Conservation (phyloP, 768 basidiomycete genomes). For the Clavaria fumosa region DNA sequence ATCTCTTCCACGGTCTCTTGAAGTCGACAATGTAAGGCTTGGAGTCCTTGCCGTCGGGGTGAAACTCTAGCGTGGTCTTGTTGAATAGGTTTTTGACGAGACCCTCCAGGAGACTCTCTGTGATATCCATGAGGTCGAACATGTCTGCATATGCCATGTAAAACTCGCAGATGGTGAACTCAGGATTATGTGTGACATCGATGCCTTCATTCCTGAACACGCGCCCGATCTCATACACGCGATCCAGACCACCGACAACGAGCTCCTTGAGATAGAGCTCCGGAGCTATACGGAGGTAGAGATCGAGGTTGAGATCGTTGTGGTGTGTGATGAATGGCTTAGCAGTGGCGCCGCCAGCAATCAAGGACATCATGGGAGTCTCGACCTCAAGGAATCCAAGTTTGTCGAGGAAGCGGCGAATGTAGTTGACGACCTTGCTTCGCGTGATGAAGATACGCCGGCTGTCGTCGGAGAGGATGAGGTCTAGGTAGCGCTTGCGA, state of each 20-base stretch:
- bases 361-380: constrained; percentile 94
- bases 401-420: constrained; percentile 78
- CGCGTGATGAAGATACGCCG: constrained; percentile 86
- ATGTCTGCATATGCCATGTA: constrained; percentile 99
- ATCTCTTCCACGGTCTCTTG: constrained; percentile 90
- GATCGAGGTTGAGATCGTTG: constrained; percentile 92
- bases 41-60: constrained; percentile 79
- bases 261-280: constrained; percentile 98
- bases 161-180: constrained; percentile 99
- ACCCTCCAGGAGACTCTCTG: constrained; percentile 79
- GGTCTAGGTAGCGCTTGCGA: constrained; percentile 96
- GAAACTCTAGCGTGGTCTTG: constrained; percentile 64
- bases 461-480: constrained; percentile 85
- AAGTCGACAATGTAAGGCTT: constrained; percentile 71
- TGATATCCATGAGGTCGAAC: constrained; percentile 97
- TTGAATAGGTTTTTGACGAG: constrained; percentile 78
- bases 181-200: constrained; percentile 97
- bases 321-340: constrained; percentile 99
- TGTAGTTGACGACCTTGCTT: constrained; percentile 80
- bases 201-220: constrained; percentile 99
- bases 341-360: constrained; percentile 94
- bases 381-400: constrained; percentile 98
- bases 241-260: constrained; percentile 90
- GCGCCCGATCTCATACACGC: constrained; percentile 96
- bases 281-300: constrained; percentile 94